A percentile compares a stretch with the other conserved stretches of the same genome.
These are phyloP conservation scores for Mycogone perniciosa DNA, from an alignment of 2,329 filamentous ascomycete species.

Conservation along the genomic window DNA sequence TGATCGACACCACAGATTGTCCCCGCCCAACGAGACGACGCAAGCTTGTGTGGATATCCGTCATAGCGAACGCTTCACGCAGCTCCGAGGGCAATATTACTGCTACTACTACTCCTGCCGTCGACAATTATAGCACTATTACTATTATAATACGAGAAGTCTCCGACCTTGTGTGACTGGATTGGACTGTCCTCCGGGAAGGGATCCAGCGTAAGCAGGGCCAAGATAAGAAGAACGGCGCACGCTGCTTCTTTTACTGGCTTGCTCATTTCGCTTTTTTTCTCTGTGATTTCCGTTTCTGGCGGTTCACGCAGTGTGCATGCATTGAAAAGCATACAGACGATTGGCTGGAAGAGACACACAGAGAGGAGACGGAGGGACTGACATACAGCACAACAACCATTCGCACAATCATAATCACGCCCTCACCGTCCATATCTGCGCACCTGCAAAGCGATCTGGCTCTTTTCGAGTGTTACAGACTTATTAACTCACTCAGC, in stretches of 20 bases:
- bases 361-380: too few species aligned
- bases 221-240: not conserved
- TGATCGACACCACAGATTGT: conserved; percentile 12
- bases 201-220: not conserved
- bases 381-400: too few species aligned
- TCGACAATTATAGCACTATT: too few species aligned
- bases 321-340: not conserved
- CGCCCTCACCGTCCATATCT: too few species aligned
- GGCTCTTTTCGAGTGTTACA: too few species aligned
- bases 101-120: too few species aligned
- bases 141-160: not conserved
- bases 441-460: too few species aligned
- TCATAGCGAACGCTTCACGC: too few species aligned
- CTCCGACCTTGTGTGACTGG: not conserved
- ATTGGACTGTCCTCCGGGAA: not conserved
- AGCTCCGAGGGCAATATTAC: not conserved
- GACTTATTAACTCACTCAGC: too few species aligned
- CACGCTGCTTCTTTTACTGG: not conserved
- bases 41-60: not conserved
- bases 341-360: too few species aligned
- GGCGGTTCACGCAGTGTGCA: not conserved
- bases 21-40: conserved; percentile 5
- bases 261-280: not conserved
- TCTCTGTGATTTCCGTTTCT: not conserved
- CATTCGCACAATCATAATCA: too few species aligned